Conservation (phyloP, 1,139 yeast species). For the Zygosaccharomyces pseudobailii region DNA sequence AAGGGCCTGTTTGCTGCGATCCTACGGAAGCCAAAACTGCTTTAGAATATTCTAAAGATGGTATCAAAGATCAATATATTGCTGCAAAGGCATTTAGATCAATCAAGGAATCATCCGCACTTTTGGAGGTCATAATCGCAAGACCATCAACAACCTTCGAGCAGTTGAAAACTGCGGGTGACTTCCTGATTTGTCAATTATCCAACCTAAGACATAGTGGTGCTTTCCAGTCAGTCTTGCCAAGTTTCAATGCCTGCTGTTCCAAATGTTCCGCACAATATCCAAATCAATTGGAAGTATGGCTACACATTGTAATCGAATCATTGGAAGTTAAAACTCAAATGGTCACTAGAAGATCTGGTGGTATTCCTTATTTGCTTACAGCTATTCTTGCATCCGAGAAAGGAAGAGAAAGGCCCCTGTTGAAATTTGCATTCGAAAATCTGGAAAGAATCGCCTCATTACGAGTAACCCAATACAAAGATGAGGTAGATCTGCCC, state of each 20-base stretch:
- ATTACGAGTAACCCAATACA: slow-evolving; percentile 43
- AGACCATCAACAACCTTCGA: slow-evolving; percentile 24
- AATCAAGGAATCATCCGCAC: slow-evolving; percentile 65
- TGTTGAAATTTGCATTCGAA: slow-evolving; percentile 48
- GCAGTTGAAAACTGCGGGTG: slow-evolving; percentile 42
- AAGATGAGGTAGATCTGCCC: slow-evolving; percentile 66
- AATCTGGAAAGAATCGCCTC: slow-evolving; percentile 50
- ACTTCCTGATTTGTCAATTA: slow-evolving; percentile 58
- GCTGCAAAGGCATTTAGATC: slow-evolving; percentile 76
- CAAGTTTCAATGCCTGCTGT: slow-evolving; percentile 67
- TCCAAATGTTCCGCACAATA: slow-evolving; percentile 41
- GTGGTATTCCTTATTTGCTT: slow-evolving; percentile 78
- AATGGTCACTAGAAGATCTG: slow-evolving; percentile 80
- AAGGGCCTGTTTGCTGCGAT: slow-evolving; percentile 57
- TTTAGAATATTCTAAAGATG: slow-evolving; percentile 35
- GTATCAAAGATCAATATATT: slow-evolving; percentile 57
- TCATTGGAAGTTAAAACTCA: slow-evolving; percentile 57
- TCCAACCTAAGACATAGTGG: slow-evolving; percentile 81
- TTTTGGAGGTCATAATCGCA: slow-evolving; percentile 43
- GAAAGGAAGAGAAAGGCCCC: slow-evolving; percentile 33
- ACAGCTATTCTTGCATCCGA: slow-evolving; percentile 67
- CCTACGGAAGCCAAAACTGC: slow-evolving; percentile 62
- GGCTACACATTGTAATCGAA: slow-evolving; percentile 54
- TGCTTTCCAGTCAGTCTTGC: slow-evolving; percentile 82
- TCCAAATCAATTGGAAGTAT: slow-evolving; percentile 41